Base-by-base conservation (phyloP, 2,329 filamentous ascomycete species). In the Huntiella abstrusa region DNA sequence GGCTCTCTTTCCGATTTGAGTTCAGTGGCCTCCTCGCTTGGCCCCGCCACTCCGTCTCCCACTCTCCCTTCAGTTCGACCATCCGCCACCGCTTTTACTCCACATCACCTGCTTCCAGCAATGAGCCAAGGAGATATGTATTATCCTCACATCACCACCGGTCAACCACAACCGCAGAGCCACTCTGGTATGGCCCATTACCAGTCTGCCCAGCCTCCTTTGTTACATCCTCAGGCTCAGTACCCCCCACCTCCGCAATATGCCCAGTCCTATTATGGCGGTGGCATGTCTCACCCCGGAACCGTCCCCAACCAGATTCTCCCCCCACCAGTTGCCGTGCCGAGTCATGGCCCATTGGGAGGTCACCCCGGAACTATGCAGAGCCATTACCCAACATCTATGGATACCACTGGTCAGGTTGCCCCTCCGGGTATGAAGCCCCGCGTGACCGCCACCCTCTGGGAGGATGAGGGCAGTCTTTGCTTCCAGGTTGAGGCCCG, bases 401-500 rank as follows among this genome's bases (percentile, higher is more conserved):
- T 75, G 53, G 91, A 96, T 59, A 81, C 79, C 5, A 92, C 84
- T n/a, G 91, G 91, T 6, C 91, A 96, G 61, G 67, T 93, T 50
- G 83, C 86, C 13, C 91, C 91, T 6, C 83, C 83, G 3, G 88
- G 88, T 28, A 92, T 94, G 76, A 96, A 96, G 66, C 91, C 91
- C 15, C 73, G 88, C 51, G 91, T 98, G 22, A 96, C 91, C 4
- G 91, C 91, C 6, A 98, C 91, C 0, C 62, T 98, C 17, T 98
- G 91, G 91, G 91, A 96, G 66, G 91, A 98, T 54, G 91, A 98
- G 59, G 91, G 91, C 33, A 96, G 86, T 58, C 68, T 96, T 28
- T 98, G 91, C 64, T 98, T 96, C 59, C 91, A 96, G 60, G 91
- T 96, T 1, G 91, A 96, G 62, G 88, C 91, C 3, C 81, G 91